Evolutionary conservation across 2,329 filamentous ascomycete genomes (phyloP).

Genomic region (Exophiala phaeomuriformis): DNA sequence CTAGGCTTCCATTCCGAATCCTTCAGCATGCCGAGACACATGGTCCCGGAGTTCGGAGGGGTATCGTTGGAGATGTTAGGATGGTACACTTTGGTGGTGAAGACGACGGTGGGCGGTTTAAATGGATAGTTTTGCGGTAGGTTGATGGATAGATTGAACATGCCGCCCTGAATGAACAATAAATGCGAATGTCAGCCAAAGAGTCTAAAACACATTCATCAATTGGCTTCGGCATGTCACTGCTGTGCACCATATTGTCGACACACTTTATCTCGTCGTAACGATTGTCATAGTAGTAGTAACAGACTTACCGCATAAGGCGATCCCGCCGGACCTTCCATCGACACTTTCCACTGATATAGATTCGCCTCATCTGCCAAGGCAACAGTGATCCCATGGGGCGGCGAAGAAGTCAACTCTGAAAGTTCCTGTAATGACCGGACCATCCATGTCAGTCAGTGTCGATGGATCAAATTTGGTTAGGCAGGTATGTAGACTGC

Average conservation of each 20-base stretch:
- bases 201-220: too few species aligned
- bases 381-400: slow-evolving; percentile 50
- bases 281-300: neutral
- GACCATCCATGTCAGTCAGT: neutral
- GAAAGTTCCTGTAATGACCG: slow-evolving; percentile 49
- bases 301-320: slow-evolving; percentile 52
- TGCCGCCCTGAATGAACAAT: neutral
- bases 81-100: slow-evolving; percentile 89
- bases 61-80: slow-evolving; percentile 59
- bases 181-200: neutral
- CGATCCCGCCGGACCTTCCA: slow-evolving; percentile 59
- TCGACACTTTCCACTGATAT: slow-evolving; percentile 59
- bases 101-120: slow-evolving; percentile 72
- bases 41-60: slow-evolving; percentile 56
- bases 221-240: too few species aligned
- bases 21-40: slow-evolving; percentile 80
- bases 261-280: too few species aligned
- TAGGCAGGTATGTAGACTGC: too few species aligned
- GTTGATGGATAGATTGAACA: slow-evolving; percentile 63
- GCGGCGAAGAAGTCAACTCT: slow-evolving; percentile 51
- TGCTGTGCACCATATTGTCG: too few species aligned
- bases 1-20: slow-evolving; percentile 87
- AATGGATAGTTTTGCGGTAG: slow-evolving; percentile 82
- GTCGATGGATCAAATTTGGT: neutral
- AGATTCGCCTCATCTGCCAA: slow-evolving; percentile 58